Evolutionary conservation across 2,329 filamentous ascomycete species (phyloP), one percentile per base, ranked within the genome.

Genomic region (Fusarium marasasianum): DNA sequence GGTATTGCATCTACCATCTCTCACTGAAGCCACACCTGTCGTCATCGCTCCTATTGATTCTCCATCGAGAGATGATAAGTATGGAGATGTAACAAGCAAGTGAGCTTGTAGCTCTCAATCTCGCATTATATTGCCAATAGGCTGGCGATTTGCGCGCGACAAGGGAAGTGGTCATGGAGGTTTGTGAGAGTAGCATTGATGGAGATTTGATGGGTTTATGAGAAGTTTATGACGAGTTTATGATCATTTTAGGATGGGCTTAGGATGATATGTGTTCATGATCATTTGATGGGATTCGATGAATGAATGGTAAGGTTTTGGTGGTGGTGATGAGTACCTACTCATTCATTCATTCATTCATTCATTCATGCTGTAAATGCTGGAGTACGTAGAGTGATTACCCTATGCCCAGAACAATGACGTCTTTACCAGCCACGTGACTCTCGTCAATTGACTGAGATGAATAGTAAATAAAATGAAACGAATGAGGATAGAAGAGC

Each of bases 11-110:
- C 12, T 15, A 8, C 8, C 9, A 15, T 37, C 13, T 8, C 11
- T 9, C 31, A 10, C 22, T 11, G 13, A 37, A 37, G 4, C 1
- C 6, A 12, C 12, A 10, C 0, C 4, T 20, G 4, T 29, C 4
- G 15, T 1, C 0, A 22, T 29, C 44, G 17, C 18, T 12, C 29
- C 29, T 3, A 11, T 31, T 11, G 10, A 11, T 2, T 10, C 5
- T 20, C n/a, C 10, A 26, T 4, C 17, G 18, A 7, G 17, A 8
- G 12, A 33, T 1, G 31, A 1, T 33, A 33, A 33, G 4, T 33
- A 33, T 33, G 12, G 31, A 13, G 12, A 14, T 33, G 0, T 14
- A 33, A 7, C 5, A 7, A 33, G 31, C 0, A 26, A 26, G 11
- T 8, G 1, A 26, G 9, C 7, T 4, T 50, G 3, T 17, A 18